Conservation (phyloP, 2,329 filamentous ascomycete species). For the Lojkania enalia region DNA sequence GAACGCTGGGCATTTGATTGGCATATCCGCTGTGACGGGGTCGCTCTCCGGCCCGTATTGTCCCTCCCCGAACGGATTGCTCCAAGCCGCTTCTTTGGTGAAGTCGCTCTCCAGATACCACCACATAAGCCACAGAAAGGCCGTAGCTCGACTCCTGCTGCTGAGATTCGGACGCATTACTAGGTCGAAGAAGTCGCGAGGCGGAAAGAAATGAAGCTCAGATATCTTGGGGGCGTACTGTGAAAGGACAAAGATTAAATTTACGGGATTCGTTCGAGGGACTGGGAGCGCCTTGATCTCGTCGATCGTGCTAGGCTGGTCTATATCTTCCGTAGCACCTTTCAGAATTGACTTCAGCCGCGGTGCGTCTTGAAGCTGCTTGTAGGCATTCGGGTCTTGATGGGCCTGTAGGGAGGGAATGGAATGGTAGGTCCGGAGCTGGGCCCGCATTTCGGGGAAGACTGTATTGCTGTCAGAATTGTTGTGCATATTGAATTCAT, state of each 20-base stretch:
- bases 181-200: constrained; percentile 91
- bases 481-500: constrained; percentile 11
- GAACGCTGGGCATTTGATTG: constrained; percentile 66
- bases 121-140: constrained; percentile 98
- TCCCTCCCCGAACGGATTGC: constrained; percentile 84
- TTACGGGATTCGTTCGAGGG: constrained; percentile 93
- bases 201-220: constrained; percentile 84
- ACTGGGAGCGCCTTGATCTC: constrained; percentile 71
- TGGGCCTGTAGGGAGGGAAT: constrained; percentile 95
- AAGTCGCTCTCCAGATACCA: constrained; percentile 98
- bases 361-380: constrained; percentile 95
- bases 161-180: constrained; percentile 87
- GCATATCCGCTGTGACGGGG: constrained; percentile 48
- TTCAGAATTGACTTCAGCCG: constrained; percentile 96
- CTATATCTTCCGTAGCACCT: constrained; percentile 87
- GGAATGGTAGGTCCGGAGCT: constrained; percentile 95
- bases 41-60: constrained; percentile 41
- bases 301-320: constrained; percentile 81
- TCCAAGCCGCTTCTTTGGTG: constrained; percentile 79
- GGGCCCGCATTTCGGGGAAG: constrained; percentile 98
- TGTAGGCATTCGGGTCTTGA: constrained; percentile 94
- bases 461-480: constrained; percentile 58
- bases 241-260: constrained; percentile 92
- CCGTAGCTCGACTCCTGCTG: constrained; percentile 79
- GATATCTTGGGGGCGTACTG: constrained; percentile 89